Evolutionary conservation across 306 rosid genomes (phyloP), one percentile per base, ranked within the genome.

Genomic region (Vigna nakashimae): DNA sequence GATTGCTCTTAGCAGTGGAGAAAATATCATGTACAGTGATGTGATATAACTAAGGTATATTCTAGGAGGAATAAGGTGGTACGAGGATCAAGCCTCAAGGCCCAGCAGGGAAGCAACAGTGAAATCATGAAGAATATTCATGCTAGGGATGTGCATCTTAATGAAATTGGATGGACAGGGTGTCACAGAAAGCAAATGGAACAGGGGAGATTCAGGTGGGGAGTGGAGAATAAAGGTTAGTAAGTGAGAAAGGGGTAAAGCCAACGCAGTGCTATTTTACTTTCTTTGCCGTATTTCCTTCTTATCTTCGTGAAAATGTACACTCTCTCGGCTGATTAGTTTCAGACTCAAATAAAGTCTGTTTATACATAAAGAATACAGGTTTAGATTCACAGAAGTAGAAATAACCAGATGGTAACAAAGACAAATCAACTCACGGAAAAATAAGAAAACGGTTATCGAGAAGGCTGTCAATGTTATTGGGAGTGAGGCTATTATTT

Each of bases 391-490:
- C 68, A 74, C 46, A 45, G 49, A 46, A 69, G 15, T 45, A 58
- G 59, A 46, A 69, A 20, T 57, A 58, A 18, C 26, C 15, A 59
- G 48, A 40, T 34, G 52, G 69, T 53, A 69, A 51, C 32, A 34
- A 22, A 50, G 65, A 66, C 53, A 79, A 40, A 48, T 15, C 11
- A 43, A 49, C 26, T 38, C 22, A 82, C 15, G 43, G 57, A 72
- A 77, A 65, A 30, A 18, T 17, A 49, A 62, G 72, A 7, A 77
- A 71, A 75, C 30, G 58, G 50, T 62, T 66, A 74, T 22, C 56
- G 50, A 22, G 74, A 63, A 48, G 42, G 71, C 63, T 51, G 16
- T 26, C 68, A 51, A 69, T 59, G 72, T 34, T 68, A 65, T 52
- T 17, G 58, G 58, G 26, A 57, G 36, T 17, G 38, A 12, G 65